phyloP scores from a whole-genome alignment of 2,329 filamentous ascomycete species.

The Trichophyton simii region DNA sequence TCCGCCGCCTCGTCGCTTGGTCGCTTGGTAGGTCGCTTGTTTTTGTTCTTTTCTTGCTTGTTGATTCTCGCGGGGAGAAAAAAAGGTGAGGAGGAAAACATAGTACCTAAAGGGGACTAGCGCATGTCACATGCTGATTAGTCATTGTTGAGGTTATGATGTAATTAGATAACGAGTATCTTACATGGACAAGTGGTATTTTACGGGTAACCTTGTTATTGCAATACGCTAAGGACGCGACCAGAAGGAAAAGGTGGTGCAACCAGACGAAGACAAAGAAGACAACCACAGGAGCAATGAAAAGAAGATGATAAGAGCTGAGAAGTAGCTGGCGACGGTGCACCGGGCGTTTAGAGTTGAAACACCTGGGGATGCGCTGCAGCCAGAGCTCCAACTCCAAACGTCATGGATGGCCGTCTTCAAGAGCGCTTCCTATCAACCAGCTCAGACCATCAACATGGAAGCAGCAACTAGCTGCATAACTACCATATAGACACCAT shows the following conservation, averaged over 20 bases:
- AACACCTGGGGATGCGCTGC: conserved; percentile 5
- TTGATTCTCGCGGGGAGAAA: conserved; percentile 10
- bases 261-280: not conserved
- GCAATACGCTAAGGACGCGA: not conserved
- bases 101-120: conserved; percentile 13
- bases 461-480: too few relatives aligned
- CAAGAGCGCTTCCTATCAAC: too few relatives aligned
- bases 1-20: not conserved
- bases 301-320: not conserved
- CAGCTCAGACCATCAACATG: too few relatives aligned
- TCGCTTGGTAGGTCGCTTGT: not conserved
- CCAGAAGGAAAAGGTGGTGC: not conserved
- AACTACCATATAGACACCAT: too few relatives aligned
- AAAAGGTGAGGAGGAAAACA: conserved; percentile 13
- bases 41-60: not conserved
- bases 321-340: too few relatives aligned
- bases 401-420: too few relatives aligned
- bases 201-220: not conserved
- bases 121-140: not conserved
- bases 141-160: not conserved
- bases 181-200: not conserved
- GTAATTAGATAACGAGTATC: not conserved
- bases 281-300: not conserved
- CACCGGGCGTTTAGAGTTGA: not conserved
- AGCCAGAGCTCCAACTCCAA: too few relatives aligned